Base-by-base conservation (phyloP, 805 yeast species). In the Metschnikowia reukaufii region DNA sequence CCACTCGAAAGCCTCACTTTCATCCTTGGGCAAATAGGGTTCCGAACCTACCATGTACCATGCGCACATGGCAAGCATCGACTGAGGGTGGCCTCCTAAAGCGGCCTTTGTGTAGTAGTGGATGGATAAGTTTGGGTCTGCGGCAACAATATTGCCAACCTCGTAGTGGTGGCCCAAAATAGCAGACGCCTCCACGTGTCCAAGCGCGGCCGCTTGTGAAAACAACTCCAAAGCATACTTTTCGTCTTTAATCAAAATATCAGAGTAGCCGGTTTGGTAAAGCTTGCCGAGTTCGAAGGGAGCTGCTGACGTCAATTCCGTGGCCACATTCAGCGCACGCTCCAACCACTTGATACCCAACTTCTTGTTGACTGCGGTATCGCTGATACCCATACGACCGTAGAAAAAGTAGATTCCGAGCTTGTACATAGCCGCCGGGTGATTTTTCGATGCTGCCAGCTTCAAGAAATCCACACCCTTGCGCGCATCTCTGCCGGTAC, bases 371-470 rank as follows among this genome's bases (percentile, higher is more conserved):
- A 77, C 82, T 16, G 82, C 70, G 58, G 81, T 84, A 47, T 77
- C 74, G 1, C 84, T 72, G 29, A 92, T 63, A 0, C 98, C 97
- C 92, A 92, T 84, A 50, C 85, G 76, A 4, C 88, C 82, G 60
- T 89, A 81, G 66, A 86, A 94, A 32, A 89, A 85, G 57, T 91
- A 89, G 36, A 88, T 74, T 4, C 98, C 99, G 53, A 90, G 73
- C 63, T 91, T 88, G 70, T 84, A 86, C 96, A 92, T 89, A 4
- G 98, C 97, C n/a, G 96, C 91, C 0, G 97, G 90, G 65, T 92
- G 99, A 60, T 88, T 89, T 62, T 86, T 85, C 27, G 90, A 78
- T 0, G 98, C 96, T 0, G 98, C 96, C 60, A 83, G 82, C 61
- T 86, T 85, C 48, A 89, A 70, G 62, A 84, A 89, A 56, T 88